Evolutionary conservation across 129 eudicot genomes (phyloP).

Genomic region (Flaveria linearis): DNA sequence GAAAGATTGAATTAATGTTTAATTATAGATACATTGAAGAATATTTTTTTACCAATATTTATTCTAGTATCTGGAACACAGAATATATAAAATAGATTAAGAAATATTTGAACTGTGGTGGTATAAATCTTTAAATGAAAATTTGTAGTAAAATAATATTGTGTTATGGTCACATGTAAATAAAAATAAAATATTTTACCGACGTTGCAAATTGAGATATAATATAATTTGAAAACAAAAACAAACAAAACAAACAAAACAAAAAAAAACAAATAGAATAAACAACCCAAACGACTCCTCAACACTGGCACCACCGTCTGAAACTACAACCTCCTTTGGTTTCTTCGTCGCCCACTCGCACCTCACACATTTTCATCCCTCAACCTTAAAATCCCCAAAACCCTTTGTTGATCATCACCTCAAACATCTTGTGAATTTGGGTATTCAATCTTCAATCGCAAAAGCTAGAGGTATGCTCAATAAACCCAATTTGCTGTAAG

Average conservation of each 20-base stretch:
- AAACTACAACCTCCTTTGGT: constrained; percentile 20
- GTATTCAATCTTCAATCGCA: not conserved
- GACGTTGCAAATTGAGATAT: no score
- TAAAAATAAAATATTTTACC: no score
- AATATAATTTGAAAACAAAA: not conserved
- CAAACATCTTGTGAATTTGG: not conserved
- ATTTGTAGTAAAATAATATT: no score
- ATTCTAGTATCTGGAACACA: no score
- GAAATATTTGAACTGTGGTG: no score
- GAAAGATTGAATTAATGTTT: no score
- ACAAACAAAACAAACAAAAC: no score
- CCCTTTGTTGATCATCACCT: not conserved
- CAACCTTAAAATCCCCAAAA: constrained; percentile 1
- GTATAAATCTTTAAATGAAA: no score
- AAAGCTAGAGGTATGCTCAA: constrained; percentile 19
- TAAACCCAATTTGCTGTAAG: not conserved
- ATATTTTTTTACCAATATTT: no score
- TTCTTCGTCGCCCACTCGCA: constrained; percentile 12
- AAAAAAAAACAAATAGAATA: not conserved
- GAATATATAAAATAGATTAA: no score
- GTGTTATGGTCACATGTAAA: no score
- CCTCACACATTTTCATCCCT: not conserved
- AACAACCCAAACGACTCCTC: not conserved
- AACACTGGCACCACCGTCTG: not conserved
- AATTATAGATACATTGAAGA: no score